Base-by-base conservation (phyloP, 2,329 filamentous ascomycete species). In the Curvularia spicifera region DNA sequence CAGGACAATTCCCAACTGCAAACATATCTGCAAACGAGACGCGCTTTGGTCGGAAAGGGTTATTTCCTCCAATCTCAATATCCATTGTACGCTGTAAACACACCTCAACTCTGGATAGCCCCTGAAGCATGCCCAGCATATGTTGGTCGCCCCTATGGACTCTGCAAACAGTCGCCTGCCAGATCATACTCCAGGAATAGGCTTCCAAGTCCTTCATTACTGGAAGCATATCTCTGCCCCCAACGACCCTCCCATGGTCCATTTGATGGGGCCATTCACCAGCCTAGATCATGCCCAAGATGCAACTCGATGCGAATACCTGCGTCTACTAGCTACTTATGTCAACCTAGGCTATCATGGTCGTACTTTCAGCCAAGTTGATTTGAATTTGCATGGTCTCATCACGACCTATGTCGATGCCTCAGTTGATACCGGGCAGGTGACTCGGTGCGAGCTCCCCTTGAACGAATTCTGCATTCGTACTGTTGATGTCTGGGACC, bases 261-360 rank as follows among this genome's bases (percentile, higher is more conserved):
- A 37, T 29, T 12, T 22, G 35, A 43, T 60, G 24, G 57, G 53
- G 15, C 31, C n/a, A 24, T 60, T 50, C 29, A 15, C 42, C 28
- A 53, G 26, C 45, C 18, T 53, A 15, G 31, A 37, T 1, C 40
- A 18, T 24, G 53, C 50, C 13, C 40, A 53, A 33, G 29, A 29
- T 8, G 46, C 33, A 12, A 50, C 45, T 7, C 31, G 9, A 8
- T 7, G 9, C 15, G 33, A 37, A 18, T 2, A 53, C 13, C 15
- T 26, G 10, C 37, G 28, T 18, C 28, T 47, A 5, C 12, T 53
- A 3, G n/a, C 12, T 15, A 35, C 47, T 13, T 44, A 26, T 24
- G 22, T 45, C 28, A 26, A 13, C 7, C 39, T 29, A 42, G 48
- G 49, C 9, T 47, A 57, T 28, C 9, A n/a, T 31, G 53, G 45